Percentiles rank a stretch among this genome's conserved stretches.
phyloP scores from a whole-genome alignment of 2,329 filamentous ascomycete genomes.

The Fusarium sp. region DNA sequence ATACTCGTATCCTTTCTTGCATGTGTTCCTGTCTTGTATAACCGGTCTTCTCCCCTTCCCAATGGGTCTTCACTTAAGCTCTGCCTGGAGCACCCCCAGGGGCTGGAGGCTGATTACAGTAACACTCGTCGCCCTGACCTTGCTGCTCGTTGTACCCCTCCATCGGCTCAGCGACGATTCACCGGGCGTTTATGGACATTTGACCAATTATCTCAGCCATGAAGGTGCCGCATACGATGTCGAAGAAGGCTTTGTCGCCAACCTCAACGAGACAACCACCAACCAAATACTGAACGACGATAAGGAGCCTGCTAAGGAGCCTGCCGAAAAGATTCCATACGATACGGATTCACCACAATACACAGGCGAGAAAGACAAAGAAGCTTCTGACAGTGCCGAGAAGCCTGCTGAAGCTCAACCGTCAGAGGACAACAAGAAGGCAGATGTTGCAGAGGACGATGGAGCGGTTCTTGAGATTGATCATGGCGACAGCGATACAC shows the following conservation, averaged over 20 bases:
- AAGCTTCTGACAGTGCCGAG: neutral
- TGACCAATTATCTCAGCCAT: slow-evolving; percentile 45
- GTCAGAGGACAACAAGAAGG: neutral
- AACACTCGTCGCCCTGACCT: slow-evolving; percentile 40
- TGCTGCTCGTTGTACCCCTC: slow-evolving; percentile 46
- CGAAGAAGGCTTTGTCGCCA: slow-evolving; percentile 27
- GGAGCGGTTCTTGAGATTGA: slow-evolving; percentile 5
- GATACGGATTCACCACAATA: slow-evolving; percentile 10
- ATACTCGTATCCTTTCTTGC: neutral
- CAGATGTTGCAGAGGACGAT: neutral
- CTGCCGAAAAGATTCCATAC: slow-evolving; percentile 10
- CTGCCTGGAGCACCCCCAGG: slow-evolving; percentile 42
- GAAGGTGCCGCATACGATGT: slow-evolving; percentile 49
- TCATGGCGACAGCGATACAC: neutral
- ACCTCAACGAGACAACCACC: slow-evolving; percentile 48
- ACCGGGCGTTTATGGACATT: slow-evolving; percentile 44
- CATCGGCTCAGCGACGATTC: slow-evolving; percentile 43
- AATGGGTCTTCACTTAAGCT: slow-evolving; percentile 40
- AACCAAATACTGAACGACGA: slow-evolving; percentile 13
- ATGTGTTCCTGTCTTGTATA: slow-evolving; percentile 7
- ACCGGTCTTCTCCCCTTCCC: neutral
- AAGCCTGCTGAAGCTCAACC: neutral
- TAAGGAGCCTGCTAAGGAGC: slow-evolving; percentile 2
- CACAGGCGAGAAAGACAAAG: slow-evolving; percentile 17
- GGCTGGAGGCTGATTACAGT: slow-evolving; percentile 43